phyloP scores from a whole-genome alignment of 306 rosid species.

The Pyrus bretschneideri region DNA sequence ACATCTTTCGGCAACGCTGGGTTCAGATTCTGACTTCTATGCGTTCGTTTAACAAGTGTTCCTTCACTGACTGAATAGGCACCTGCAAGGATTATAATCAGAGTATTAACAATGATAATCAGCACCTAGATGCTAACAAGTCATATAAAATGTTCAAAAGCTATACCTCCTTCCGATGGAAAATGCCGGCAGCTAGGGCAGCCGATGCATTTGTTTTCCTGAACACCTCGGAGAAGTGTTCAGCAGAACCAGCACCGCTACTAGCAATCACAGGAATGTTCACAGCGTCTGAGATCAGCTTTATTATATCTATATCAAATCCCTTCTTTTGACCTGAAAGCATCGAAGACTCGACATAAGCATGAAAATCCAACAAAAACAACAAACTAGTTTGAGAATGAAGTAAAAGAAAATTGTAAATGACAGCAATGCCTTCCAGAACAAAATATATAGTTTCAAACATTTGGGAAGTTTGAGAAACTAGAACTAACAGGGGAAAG shows the following conservation, averaged over 20 bases:
- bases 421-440: too few species aligned
- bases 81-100: constrained; percentile 40
- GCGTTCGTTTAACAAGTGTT: constrained; percentile 64
- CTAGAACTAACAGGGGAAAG: neutral
- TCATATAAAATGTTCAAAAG: neutral
- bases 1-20: neutral
- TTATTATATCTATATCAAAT: constrained; percentile 62
- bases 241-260: constrained; percentile 79
- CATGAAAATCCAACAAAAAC: neutral
- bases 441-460: neutral
- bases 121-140: neutral
- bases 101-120: neutral
- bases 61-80: constrained; percentile 70
- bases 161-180: constrained; percentile 90
- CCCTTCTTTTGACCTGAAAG: constrained; percentile 94
- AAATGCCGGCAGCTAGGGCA: constrained; percentile 98
- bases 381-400: neutral
- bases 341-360: neutral
- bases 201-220: constrained; percentile 78
- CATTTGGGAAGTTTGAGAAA: neutral
- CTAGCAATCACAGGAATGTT: constrained; percentile 95
- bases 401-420: neutral
- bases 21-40: constrained; percentile 72
- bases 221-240: constrained; percentile 86
- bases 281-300: constrained; percentile 77